Percentiles rank a stretch among this genome's conserved stretches.
Evolutionary conservation across 352 stramenopile species (phyloP).

Genomic region (Globisporangium paddicum): DNA sequence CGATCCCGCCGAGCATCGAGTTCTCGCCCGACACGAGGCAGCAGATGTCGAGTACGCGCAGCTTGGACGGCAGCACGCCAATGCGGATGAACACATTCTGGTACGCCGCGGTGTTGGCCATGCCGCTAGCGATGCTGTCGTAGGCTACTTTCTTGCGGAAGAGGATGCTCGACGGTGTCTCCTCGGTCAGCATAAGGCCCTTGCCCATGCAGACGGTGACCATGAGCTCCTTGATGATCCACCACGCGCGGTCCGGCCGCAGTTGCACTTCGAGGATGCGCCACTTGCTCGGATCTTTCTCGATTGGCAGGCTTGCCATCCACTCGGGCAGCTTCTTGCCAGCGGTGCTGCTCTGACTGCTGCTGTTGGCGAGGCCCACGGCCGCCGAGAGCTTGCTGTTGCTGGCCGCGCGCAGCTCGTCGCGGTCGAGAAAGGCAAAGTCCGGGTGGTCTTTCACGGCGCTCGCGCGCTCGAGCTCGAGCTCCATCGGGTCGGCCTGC

Average conservation of each 20-base stretch:
- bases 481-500: slow-evolving; percentile 59
- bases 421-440: slow-evolving; percentile 45
- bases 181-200: slow-evolving; percentile 55
- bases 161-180: slow-evolving; percentile 49
- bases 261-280: slow-evolving; percentile 67
- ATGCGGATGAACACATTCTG: slow-evolving; percentile 72
- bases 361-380: slow-evolving; percentile 9
- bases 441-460: slow-evolving; percentile 66
- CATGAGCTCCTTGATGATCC: slow-evolving; percentile 75
- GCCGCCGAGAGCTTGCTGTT: not conserved
- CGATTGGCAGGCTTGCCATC: slow-evolving; percentile 50
- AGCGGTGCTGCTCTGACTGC: too few relatives aligned
- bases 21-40: slow-evolving; percentile 60
- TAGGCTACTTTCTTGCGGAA: slow-evolving; percentile 69
- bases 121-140: slow-evolving; percentile 55
- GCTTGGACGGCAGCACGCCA: slow-evolving; percentile 70
- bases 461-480: slow-evolving; percentile 47
- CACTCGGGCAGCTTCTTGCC: slow-evolving; percentile 32
- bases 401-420: slow-evolving; percentile 22
- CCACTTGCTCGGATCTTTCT: slow-evolving; percentile 62
- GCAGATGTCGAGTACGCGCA: slow-evolving; percentile 69
- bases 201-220: slow-evolving; percentile 75
- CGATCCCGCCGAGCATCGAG: slow-evolving; percentile 53
- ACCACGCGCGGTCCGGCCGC: slow-evolving; percentile 64
- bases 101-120: slow-evolving; percentile 58